phyloP scores from a whole-genome alignment of 306 rosid species.

The Quercus robur region DNA sequence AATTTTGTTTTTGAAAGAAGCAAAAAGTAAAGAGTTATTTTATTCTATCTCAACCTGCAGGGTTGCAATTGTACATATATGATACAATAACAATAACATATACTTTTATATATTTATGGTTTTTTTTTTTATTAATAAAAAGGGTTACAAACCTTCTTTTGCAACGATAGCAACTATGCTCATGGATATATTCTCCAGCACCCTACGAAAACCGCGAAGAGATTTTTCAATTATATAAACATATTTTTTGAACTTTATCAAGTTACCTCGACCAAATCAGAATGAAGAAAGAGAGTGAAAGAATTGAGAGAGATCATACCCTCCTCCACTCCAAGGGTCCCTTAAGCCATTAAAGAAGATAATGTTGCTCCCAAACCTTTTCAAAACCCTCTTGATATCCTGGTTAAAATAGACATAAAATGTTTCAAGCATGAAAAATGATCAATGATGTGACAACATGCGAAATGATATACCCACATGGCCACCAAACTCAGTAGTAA shows the following conservation, averaged over 20 bases:
- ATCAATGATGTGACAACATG: not conserved
- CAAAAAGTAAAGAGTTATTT: no score
- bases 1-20: no score
- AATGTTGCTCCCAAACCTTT: constrained; percentile 72
- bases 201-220: constrained; percentile 34
- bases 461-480: constrained; percentile 23
- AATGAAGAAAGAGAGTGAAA: not conserved
- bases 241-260: not conserved
- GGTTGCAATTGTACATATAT: no score
- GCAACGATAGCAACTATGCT: constrained; percentile 73
- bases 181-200: constrained; percentile 58
- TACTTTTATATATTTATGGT: no score
- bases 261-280: not conserved
- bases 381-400: constrained; percentile 55
- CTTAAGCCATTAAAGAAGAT: constrained; percentile 90
- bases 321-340: constrained; percentile 99
- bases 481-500: constrained; percentile 76
- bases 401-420: constrained; percentile 19
- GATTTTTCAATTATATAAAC: not conserved
- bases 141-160: constrained; percentile 46
- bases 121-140: no score
- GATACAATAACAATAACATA: no score
- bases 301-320: constrained; percentile 42
- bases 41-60: no score
- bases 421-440: not conserved